Conservation (phyloP, 23 red algal species). For the Chondrus crispus region DNA sequence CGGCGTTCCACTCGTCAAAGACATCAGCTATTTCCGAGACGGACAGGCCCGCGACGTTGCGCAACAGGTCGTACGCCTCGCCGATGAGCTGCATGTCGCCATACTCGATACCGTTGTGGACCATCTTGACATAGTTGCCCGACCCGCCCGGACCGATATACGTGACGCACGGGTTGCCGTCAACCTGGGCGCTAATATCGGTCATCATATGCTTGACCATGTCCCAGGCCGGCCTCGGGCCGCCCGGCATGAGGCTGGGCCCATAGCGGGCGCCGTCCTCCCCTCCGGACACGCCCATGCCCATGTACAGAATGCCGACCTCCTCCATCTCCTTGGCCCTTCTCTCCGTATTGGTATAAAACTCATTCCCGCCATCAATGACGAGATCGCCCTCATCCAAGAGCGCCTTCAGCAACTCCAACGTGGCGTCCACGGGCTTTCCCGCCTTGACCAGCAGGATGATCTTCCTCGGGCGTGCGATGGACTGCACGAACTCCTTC, state of each 20-base stretch:
- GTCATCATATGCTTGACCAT: conserved; percentile 68
- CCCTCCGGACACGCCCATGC: conserved; percentile 93
- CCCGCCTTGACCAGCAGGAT: conserved; percentile 97
- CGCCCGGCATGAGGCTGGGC: conserved; percentile 97
- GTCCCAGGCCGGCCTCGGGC: conserved; percentile 59
- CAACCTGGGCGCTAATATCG: conserved; percentile 84
- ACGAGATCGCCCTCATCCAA: conserved; percentile 96
- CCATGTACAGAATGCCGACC: conserved; percentile 85
- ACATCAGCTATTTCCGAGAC: conserved; percentile 46
- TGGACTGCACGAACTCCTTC: conserved; percentile 53
- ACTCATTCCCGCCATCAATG: conserved; percentile 97
- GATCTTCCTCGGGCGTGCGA: conserved; percentile 80
- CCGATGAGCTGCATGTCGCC: conserved; percentile 99
- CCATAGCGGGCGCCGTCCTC: conserved; percentile 97
- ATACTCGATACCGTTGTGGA: conserved; percentile 99
- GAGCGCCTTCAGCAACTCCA: conserved; percentile 53
- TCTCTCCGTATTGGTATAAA: conserved; percentile 88
- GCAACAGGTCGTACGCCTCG: conserved; percentile 85
- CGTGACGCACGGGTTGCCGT: conserved; percentile 92
- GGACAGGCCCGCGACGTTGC: conserved; percentile 46
- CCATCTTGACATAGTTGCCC: conserved; percentile 99
- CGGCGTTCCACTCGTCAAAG: conserved; percentile 90
- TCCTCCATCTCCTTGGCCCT: conserved; percentile 66
- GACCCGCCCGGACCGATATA: conserved; percentile 93
- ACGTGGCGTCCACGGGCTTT: conserved; percentile 81